phyloP scores from a whole-genome alignment of 129 eudicot species.

The Dittrichia graveolens region DNA sequence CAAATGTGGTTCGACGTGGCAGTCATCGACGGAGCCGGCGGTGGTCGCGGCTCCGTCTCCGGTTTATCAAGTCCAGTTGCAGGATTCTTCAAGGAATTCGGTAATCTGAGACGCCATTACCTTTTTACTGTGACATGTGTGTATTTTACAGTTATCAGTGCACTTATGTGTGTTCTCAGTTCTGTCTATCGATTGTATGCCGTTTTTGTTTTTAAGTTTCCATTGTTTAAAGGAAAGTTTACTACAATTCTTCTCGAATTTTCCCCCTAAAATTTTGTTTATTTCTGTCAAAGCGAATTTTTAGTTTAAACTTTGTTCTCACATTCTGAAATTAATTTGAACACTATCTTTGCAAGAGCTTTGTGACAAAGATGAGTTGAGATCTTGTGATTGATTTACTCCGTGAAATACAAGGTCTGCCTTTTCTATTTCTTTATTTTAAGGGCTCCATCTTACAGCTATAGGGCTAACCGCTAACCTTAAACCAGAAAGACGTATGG shows the following conservation, averaged over 20 bases:
- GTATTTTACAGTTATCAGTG: neutral
- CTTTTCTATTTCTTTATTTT: neutral
- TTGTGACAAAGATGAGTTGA: constrained; percentile 8
- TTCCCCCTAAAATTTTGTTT: constrained; percentile 3
- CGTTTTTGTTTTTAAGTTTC: neutral
- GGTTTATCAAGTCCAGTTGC: constrained; percentile 32
- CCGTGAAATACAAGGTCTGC: neutral
- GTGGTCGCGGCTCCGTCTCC: constrained; percentile 25
- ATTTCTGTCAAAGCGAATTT: neutral
- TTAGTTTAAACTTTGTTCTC: neutral
- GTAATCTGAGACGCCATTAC: constrained; percentile 17
- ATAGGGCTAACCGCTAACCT: neutral
- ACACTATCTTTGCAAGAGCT: neutral
- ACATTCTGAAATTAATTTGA: neutral
- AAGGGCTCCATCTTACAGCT: neutral
- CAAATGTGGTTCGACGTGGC: constrained; percentile 39
- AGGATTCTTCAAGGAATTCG: constrained; percentile 32
- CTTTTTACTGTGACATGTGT: neutral
- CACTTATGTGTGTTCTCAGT: constrained; percentile 5
- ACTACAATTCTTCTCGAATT: neutral
- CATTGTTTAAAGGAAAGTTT: neutral
- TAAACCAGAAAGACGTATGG: neutral
- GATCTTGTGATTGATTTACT: neutral
- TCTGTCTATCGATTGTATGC: neutral
- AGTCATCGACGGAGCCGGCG: constrained; percentile 31